Evolutionary conservation across 345 rosid species (phyloP), one percentile per base, ranked within the genome.

Genomic region (Nephelium lappaceum): DNA sequence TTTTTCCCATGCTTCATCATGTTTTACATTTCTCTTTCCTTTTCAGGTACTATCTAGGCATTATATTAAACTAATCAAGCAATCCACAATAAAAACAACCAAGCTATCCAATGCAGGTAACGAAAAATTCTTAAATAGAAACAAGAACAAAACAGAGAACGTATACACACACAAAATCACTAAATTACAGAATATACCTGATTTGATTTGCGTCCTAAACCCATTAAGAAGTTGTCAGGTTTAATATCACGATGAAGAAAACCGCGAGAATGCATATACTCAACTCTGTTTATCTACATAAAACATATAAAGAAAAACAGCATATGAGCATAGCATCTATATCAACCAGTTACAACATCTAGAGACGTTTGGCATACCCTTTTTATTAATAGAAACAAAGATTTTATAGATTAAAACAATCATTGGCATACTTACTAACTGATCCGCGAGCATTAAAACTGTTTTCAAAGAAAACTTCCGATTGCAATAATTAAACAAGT

Each of bases 181-280:
- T 12, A 78, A 53, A 51, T 24, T 24, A 41, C 55, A 69, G 39
- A 73, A 73, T 18, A 11, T 78, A 92, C 99, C 92, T 93, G 98
- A 88, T 94, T 94, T 55, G 97, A 94, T 88, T 94, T 93, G 84
- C 95, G 95, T 41, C 98, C 97, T 23, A 94, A 81, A 78, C 98
- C 95, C 98, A 93, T 95, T 82, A 93, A 88, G 71, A 93, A 95
- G 88, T 93, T 91, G 76, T 93, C 97, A 11, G 97, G 97, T 88
- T 95, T 95, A 66, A 95, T 92, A 84, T 95, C 97, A 83, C 98
- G 97, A 71, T 95, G 97, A 75, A 93, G 93, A 80, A 95, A 93
- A 24, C 98, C 97, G 62, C 94, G 89, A 11, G 88, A 85, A 74
- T 95, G 98, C 95, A 93, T 95, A 69, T 88, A 95, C 84, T 91